Base-by-base conservation (phyloP, 768 basidiomycete genomes). In the Dacryopinax primogenitus region DNA sequence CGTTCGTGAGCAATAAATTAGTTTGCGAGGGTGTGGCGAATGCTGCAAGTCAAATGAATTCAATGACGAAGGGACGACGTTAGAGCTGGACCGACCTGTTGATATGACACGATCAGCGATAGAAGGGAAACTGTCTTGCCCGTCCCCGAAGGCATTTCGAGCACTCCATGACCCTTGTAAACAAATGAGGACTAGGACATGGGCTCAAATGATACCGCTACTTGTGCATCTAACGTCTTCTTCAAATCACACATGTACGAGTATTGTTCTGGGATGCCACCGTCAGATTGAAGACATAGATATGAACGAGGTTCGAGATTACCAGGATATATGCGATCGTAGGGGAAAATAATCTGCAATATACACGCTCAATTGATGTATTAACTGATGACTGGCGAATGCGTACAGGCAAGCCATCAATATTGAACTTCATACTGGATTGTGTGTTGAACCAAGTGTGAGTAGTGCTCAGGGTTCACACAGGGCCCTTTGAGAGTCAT, bases 61-160 rank as follows among this genome's bases (percentile, higher is more conserved):
- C 11, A 18, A 23, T 28, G 26, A 23, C 13, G 45, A 6, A 66
- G 51, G 35, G 65, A 41, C 13, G 16, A 32, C 33, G 4, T 28
- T 30, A 32, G 36, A 23, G 36, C n/a, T 16, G 9, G 36, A 16
- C 68, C 76, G 67, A 90, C 95, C 79, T 96, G 93, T 76, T 98
- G 95, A 73, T 98, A 99, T 15, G 95, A 96, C 36, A 99, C 88
- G 76, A 99, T 99, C 65, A 99, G 77, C 1, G 91, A 93, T 18
- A 99, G 80, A 9, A 99, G 79, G 12, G 93, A 97, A 28, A 99
- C 96, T 0, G 96, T 99, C 79, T 99, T 99, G 26, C 96, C 96
- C 23, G 96, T 99, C 16, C 96, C 96, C 12, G 96, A 98, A 67
- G 96, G 96, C 96, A 99, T 99, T 79, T 99, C 96, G 36, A 99